Conservation (phyloP, 2,329 filamentous ascomycete species). For the Neodidymelliopsis sp. region DNA sequence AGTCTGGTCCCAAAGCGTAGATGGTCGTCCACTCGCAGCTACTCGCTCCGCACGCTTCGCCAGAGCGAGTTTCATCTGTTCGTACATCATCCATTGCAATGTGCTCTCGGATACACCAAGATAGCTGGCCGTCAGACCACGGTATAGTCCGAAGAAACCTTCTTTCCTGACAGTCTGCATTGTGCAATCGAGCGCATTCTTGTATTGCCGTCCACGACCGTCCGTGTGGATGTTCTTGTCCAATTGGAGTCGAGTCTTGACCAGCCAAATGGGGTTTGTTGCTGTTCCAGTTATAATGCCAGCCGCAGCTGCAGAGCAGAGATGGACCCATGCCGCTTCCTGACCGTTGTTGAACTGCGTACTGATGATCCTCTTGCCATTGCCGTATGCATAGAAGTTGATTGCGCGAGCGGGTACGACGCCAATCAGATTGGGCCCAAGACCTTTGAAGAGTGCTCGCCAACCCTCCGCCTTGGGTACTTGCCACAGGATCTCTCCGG, state of each 20-base stretch:
- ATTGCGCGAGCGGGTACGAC: conserved; percentile 90
- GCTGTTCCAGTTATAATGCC: conserved; percentile 88
- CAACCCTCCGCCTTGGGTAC: conserved; percentile 84
- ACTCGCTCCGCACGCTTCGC: conserved; percentile 66
- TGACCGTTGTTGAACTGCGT: conserved; percentile 75
- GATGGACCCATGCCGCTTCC: conserved; percentile 78
- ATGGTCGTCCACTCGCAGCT: conserved; percentile 65
- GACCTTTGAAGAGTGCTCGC: conserved; percentile 89
- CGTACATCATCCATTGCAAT: conserved; percentile 92
- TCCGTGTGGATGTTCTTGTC: conserved; percentile 80
- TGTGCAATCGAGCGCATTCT: conserved; percentile 87
- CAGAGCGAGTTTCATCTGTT: conserved; percentile 84
- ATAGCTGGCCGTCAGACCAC: conserved; percentile 90
- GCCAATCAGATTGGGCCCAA: conserved; percentile 88
- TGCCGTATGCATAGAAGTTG: conserved; percentile 94
- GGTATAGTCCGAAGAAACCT: conserved; percentile 83
- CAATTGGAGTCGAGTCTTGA: conserved; percentile 91
- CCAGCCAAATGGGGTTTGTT: conserved; percentile 95
- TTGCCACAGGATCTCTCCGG: conserved; percentile 80
- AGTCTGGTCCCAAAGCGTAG: conserved; percentile 75
- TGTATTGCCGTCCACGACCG: conserved; percentile 72
- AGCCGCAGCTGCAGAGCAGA: conserved; percentile 77
- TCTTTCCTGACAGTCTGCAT: conserved; percentile 82
- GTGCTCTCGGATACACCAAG: conserved; percentile 90
- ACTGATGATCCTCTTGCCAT: conserved; percentile 83